Percentiles rank a stretch among this genome's conserved stretches.
phyloP scores from a whole-genome alignment of 768 basidiomycete genomes.

The Auricularia heimuer region DNA sequence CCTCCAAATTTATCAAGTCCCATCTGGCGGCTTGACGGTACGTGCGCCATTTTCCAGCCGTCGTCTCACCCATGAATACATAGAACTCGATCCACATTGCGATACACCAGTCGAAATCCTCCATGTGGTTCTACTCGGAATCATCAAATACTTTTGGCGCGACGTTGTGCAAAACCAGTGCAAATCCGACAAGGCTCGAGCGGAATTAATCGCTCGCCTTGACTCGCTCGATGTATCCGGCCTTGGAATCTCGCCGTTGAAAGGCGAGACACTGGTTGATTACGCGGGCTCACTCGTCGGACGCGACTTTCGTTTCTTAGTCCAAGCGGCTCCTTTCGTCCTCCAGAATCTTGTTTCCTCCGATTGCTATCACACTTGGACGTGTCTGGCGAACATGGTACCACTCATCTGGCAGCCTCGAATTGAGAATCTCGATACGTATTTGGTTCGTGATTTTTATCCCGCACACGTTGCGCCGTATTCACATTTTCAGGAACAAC shows the following conservation, averaged over 20 bases:
- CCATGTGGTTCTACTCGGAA: conserved; percentile 35
- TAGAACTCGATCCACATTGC: conserved; percentile 7
- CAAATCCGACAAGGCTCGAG: neutral
- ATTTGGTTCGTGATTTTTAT: neutral
- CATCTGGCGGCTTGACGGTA: neutral
- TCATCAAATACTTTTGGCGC: conserved; percentile 41
- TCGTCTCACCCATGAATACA: neutral
- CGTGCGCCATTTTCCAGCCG: neutral
- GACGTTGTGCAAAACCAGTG: conserved; percentile 18
- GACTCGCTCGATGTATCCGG: conserved; percentile 18
- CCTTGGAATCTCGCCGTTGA: conserved; percentile 22
- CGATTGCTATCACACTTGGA: neutral
- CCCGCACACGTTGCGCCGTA: neutral
- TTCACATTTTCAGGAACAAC: conserved; percentile 9
- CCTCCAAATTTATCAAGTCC: neutral
- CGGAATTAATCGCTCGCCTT: conserved; percentile 10
- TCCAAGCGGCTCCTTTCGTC: conserved; percentile 23
- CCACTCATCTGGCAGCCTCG: conserved; percentile 1
- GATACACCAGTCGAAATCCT: conserved; percentile 13
- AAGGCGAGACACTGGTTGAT: conserved; percentile 25
- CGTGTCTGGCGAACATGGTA: neutral
- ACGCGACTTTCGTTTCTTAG: conserved; percentile 23
- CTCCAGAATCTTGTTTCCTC: conserved; percentile 19
- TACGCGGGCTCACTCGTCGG: conserved; percentile 31
- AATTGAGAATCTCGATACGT: neutral